Base-by-base conservation (phyloP, 2,329 filamentous ascomycete species). In the Chrysoporthe austroafricana region DNA sequence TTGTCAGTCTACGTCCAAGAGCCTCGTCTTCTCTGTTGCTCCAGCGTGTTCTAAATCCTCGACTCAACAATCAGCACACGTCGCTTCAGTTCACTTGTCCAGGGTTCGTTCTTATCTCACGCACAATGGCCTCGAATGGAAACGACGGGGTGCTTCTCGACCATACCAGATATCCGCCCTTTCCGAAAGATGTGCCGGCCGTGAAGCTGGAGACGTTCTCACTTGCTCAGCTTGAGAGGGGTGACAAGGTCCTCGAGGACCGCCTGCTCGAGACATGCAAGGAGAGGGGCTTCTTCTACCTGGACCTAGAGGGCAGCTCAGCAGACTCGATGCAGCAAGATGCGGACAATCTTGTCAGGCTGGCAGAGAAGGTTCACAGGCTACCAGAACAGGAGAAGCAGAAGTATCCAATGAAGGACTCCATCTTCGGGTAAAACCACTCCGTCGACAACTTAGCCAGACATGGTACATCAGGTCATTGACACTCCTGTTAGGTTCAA, bases 271-370 rank as follows among this genome's bases (percentile, higher is more conserved):
- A 71, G 32, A 70, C 67, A 3, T 68, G 64, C 57, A 69, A 68
- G 56, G 58, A 65, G 3, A 63, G 68, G 26, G 71, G 71, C 13
- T 72, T 72, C 64, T 72, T 71, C 64, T 72, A 70, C 46, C 68
- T 72, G 2, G 65, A 68, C 56, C 46, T 70, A 14, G 57, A 46
- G 18, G 71, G 69, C 32, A 70, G 68, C 4, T 26, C 42, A 18
- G 50, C 52, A 7, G 66, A 62, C 32, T 66, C 42, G 14, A 66
- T 72, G 48, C 65, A 70, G 3, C 18, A 13, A 2, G 64, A 72
- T 18, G 63, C 63, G 36, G 71, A 72, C 46, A 44, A 67, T 14
- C 64, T 72, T 16, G 66, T 67, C 43, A 54, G 46, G 18, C 32
- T 71, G 3, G 67, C 69, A 43, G 52, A 70, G 63, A 54, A 70